Base-by-base conservation (phyloP, 768 basidiomycete genomes). In the Pleurotus giganteus region DNA sequence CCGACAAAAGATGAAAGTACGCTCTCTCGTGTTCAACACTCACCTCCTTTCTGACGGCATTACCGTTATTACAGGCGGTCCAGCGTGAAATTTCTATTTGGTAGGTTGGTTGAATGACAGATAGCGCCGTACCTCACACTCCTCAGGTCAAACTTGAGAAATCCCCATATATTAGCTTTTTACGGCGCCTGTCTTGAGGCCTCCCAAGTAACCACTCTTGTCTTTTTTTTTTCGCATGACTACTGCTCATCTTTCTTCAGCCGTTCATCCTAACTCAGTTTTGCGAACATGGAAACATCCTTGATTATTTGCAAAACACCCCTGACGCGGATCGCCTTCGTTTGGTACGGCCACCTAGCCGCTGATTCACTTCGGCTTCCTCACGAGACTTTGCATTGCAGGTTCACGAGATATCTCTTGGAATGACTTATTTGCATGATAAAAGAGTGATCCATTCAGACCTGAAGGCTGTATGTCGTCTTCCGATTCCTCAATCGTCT, bases 121-220 rank as follows among this genome's bases (percentile, higher is more conserved):
- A 26, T 19, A 11, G 8, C 5, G 8, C 6, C 4, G 2, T 45
- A 23, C 17, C 27, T 45, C 2, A n/a, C 19, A 17, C n/a, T 7
- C 2, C 7, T 13, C 12, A 45, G 44, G 44, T 45, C 44, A 29
- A 56, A 57, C 17, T 71, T 78, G 45, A 70, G 65, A 46, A 77
- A 78, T 24, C 67, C 63, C 12, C 66, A 74, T 34, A 75, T 78
- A 46, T 65, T 79, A 13, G 75, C 77, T 4, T 75, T 78, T 42
- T 79, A 76, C 54, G 77, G 77, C 2, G 75, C 73, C 32, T 76
- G 74, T 54, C 69, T 74, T 53, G 68, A 65, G 41, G 72, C 79
- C 45, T 65, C 67, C 4, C 74, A 61, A 58, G 66, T 67, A 32
- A 23, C 5, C 17, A 15, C 28, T 24, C 15, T 17, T 15, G 15